Percentiles rank a stretch among this genome's conserved stretches.
Evolutionary conservation across 768 basidiomycete species (phyloP).

Genomic region (Auricularia sp.): DNA sequence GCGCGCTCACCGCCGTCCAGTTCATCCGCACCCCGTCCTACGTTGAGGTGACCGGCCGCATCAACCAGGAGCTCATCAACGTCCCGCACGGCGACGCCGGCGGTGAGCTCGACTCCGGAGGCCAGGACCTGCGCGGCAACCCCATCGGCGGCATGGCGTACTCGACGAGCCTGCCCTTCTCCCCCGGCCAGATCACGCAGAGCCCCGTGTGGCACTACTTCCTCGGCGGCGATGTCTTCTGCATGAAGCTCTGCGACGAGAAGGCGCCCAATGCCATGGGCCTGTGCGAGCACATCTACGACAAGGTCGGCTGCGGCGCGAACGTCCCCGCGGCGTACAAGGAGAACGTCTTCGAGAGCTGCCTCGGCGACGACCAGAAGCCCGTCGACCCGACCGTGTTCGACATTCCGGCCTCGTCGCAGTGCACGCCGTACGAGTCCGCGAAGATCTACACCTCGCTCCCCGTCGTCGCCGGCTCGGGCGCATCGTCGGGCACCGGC

Average conservation of each 20-base stretch:
- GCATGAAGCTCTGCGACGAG: constrained; percentile 65
- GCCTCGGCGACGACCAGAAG: constrained; percentile 55
- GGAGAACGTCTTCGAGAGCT: constrained; percentile 50
- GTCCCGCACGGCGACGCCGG: constrained; percentile 46
- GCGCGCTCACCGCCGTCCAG: constrained; percentile 56
- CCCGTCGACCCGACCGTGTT: background rate
- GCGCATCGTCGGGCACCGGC: background rate
- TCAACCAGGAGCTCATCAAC: constrained; percentile 52
- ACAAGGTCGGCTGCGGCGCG: constrained; percentile 50
- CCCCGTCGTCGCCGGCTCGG: background rate
- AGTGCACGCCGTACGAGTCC: constrained; percentile 19
- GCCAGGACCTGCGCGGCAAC: constrained; percentile 24
- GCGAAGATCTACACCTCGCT: no score
- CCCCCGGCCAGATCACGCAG: constrained; percentile 23
- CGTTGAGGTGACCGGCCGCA: constrained; percentile 49
- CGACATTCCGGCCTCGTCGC: constrained; percentile 29
- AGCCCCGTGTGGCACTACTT: constrained; percentile 55
- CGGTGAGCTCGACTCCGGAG: constrained; percentile 41
- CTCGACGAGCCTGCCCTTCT: constrained; percentile 43
- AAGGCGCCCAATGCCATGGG: constrained; percentile 32
- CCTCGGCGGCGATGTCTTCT: constrained; percentile 56
- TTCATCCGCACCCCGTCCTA: constrained; percentile 50
- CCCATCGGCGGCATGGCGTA: constrained; percentile 37
- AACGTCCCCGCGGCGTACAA: constrained; percentile 61
- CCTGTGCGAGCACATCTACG: constrained; percentile 60